These are phyloP conservation scores for Puccinia horiana DNA, from an alignment of 1,284 basidiomycete species.

Conservation along the genomic window DNA sequence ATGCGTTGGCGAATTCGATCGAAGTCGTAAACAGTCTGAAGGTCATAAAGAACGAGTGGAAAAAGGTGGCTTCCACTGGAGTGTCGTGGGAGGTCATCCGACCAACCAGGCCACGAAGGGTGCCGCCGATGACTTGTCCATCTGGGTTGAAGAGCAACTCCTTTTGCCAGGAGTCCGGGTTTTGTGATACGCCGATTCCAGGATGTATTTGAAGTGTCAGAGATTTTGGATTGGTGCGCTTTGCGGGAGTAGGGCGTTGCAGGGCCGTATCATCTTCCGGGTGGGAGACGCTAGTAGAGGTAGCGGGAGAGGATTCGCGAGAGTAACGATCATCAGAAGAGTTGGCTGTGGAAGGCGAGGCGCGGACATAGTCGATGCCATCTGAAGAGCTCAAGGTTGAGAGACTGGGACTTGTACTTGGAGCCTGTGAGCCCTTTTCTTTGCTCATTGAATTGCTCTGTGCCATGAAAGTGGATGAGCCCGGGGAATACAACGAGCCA, in stretches of 20 bases:
- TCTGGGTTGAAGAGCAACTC: constrained; percentile 89
- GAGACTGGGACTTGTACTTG: constrained; percentile 21
- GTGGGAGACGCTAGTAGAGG: constrained; percentile 13
- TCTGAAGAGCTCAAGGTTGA: constrained; percentile 10
- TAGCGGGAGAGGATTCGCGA: constrained; percentile 30
- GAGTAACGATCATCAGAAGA: constrained; percentile 33
- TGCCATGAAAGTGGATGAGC: not conserved
- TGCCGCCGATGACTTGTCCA: constrained; percentile 85
- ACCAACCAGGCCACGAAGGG: constrained; percentile 81
- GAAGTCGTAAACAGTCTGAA: constrained; percentile 92
- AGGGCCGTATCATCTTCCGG: not conserved
- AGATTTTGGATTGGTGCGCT: not conserved
- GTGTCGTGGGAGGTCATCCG: constrained; percentile 95
- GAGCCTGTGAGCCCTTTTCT: not conserved
- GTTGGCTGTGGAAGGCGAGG: constrained; percentile 13
- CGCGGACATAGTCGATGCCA: constrained; percentile 18
- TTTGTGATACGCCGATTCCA: not conserved
- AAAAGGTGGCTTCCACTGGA: constrained; percentile 79
- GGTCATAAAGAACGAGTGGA: constrained; percentile 87
- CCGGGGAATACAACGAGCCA: not conserved
- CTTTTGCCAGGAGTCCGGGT: constrained; percentile 70
- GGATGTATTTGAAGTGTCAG: constrained; percentile 5
- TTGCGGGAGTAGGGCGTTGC: not conserved
- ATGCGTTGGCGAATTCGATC: constrained; percentile 70
- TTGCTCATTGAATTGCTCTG: not conserved